Conservation (phyloP, 2,329 filamentous ascomycete species). For the Xylariaceae sp. region DNA sequence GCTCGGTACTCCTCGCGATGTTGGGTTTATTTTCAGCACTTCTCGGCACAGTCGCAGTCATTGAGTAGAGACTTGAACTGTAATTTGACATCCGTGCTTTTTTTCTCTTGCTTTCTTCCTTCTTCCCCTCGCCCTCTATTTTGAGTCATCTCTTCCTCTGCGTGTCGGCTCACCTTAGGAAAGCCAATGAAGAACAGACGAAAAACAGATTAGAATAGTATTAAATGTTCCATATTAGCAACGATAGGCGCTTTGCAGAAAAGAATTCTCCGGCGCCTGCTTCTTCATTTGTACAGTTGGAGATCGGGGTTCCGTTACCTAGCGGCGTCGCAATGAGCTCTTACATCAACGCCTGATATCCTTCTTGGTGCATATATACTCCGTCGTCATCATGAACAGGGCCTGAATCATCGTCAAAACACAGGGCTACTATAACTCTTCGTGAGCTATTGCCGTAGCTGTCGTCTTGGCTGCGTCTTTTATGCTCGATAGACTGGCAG, state of each 20-base stretch:
- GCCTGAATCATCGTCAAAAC: not conserved
- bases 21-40: conserved; percentile 76
- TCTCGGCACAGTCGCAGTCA: conserved; percentile 98
- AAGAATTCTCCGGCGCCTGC: not conserved
- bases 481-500: conserved; percentile 29
- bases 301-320: not conserved
- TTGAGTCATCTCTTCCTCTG: too few relatives aligned
- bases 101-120: not conserved
- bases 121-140: too few relatives aligned
- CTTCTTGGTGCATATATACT: conserved; percentile 9
- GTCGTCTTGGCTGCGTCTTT: conserved; percentile 18
- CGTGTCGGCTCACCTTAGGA: too few relatives aligned
- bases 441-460: conserved; percentile 18
- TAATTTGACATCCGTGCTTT: conserved; percentile 99
- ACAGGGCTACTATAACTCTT: conserved; percentile 22
- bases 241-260: not conserved
- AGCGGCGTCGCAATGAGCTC: conserved; percentile 3
- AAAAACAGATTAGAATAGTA: conserved; percentile 1
- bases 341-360: conserved; percentile 1
- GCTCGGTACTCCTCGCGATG: conserved; percentile 32
- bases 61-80: conserved; percentile 69
- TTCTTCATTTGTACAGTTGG: too few relatives aligned
- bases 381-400: conserved; percentile 12
- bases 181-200: conserved; percentile 4
- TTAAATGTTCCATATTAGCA: too few relatives aligned